Conservation (phyloP, 73 alveolate genomes). For the Tetrahymena thermophila region DNA sequence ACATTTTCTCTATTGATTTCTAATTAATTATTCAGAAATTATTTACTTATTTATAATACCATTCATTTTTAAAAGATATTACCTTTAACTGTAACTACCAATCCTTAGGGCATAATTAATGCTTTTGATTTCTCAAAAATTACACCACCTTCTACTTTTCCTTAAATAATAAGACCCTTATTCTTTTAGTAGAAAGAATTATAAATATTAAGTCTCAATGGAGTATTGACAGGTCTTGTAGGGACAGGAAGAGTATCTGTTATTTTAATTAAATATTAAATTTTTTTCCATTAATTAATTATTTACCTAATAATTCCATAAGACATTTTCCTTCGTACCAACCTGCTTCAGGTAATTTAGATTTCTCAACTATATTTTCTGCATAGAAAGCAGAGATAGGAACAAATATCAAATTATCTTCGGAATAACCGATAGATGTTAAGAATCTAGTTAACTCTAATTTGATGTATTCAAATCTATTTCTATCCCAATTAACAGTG, state of each 20-base stretch:
- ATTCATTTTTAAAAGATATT: neutral
- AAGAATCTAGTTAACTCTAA: neutral
- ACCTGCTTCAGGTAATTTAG: neutral
- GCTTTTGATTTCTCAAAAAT: neutral
- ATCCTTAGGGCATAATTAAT: neutral
- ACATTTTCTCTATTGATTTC: neutral
- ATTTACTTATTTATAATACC: neutral
- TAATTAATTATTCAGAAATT: neutral
- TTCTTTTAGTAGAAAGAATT: conserved; percentile 5
- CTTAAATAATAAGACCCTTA: conserved; percentile 1
- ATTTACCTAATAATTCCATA: neutral
- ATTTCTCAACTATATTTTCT: conserved; percentile 1
- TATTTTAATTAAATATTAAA: neutral
- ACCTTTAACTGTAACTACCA: neutral
- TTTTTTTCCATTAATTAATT: neutral
- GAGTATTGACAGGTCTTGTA: neutral
- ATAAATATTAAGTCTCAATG: conserved; percentile 12
- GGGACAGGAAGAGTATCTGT: neutral
- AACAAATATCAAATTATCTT: neutral
- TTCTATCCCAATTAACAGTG: conserved; percentile 19
- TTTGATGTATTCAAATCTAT: neutral
- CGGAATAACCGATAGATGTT: neutral
- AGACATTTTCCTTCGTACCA: conserved; percentile 19
- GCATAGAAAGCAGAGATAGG: conserved; percentile 39
- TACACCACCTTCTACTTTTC: neutral